Evolutionary conservation across 164 flowering plant species (phyloP).

Genomic region (Magnolia sinica): DNA sequence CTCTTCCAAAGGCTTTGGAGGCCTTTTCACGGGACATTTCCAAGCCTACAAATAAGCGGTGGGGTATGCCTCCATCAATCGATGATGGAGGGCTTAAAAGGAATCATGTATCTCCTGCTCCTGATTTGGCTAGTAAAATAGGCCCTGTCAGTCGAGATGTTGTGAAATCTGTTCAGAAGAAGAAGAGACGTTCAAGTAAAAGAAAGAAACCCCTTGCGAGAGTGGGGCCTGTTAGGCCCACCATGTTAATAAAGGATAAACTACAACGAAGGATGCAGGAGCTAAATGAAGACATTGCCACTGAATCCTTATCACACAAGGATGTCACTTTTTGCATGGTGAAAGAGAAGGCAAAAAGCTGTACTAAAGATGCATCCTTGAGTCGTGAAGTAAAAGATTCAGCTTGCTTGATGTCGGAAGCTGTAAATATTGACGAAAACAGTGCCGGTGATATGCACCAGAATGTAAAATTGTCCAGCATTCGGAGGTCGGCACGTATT

Average conservation of each 20-base stretch:
- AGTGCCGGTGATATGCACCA: not conserved
- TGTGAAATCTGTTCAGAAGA: not conserved
- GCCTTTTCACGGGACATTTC: constrained; percentile 9
- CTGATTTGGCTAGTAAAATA: not conserved
- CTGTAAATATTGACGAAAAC: not conserved
- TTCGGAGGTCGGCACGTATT: constrained; percentile 6
- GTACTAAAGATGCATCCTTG: constrained; percentile 6
- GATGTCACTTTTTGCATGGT: not conserved
- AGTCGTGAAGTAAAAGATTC: constrained; percentile 7
- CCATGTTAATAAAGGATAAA: not conserved
- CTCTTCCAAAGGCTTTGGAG: constrained; percentile 20
- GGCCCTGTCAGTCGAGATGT: not conserved
- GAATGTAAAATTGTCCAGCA: not conserved
- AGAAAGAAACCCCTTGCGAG: not conserved
- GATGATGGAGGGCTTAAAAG: not conserved
- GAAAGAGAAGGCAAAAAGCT: constrained; percentile 11
- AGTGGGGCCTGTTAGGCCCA: not conserved
- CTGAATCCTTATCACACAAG: not conserved
- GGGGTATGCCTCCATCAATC: constrained; percentile 4
- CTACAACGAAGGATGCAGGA: not conserved
- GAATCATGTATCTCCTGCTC: not conserved
- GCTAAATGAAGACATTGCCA: not conserved
- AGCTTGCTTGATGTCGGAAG: not conserved
- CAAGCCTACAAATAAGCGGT: not conserved
- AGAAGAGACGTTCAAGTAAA: not conserved